phyloP scores from a whole-genome alignment of 257 asterid genomes.

The Marsdenia floribunda region DNA sequence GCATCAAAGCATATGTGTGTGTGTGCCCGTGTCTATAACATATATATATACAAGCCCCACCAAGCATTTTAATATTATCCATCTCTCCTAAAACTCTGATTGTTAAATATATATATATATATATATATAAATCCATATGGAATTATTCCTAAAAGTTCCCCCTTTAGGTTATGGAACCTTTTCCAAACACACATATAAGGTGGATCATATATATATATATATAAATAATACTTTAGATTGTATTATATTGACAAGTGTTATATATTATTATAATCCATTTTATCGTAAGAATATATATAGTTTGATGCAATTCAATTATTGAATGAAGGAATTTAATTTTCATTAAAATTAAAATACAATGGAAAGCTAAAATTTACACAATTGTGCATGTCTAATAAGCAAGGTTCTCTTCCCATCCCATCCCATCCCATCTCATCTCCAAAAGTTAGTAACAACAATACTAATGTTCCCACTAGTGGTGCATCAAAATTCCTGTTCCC shows the following conservation, averaged over 20 bases:
- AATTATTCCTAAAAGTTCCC: background rate
- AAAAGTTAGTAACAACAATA: background rate
- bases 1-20: conserved; percentile 6
- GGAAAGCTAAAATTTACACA: no score
- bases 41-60: background rate
- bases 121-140: no score
- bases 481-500: background rate
- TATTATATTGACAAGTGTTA: no score
- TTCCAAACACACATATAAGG: no score
- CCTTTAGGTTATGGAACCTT: background rate
- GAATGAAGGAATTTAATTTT: background rate
- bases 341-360: no score
- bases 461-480: background rate
- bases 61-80: background rate
- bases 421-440: background rate
- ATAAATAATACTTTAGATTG: no score
- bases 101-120: background rate
- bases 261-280: no score
- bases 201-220: no score
- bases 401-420: background rate
- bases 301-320: background rate
- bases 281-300: no score
- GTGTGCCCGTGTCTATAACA: no score
- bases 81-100: background rate
- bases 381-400: background rate